A percentile compares a stretch with the other conserved stretches of the same genome.
phyloP scores from a whole-genome alignment of 306 rosid species.

The Rosa chinensis region DNA sequence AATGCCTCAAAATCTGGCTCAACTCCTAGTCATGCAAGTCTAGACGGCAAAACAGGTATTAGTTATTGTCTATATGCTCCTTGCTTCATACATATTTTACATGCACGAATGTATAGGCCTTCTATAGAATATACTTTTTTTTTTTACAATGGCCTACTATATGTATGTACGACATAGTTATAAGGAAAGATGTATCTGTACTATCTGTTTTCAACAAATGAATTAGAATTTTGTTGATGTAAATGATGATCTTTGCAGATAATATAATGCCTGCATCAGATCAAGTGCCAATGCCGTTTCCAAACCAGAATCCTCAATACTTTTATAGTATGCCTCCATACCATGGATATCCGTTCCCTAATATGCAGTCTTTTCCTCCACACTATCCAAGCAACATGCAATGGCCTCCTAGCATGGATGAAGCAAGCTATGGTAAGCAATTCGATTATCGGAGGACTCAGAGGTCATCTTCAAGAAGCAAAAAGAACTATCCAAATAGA shows the following conservation, averaged over 20 bases:
- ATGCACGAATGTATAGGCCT: not conserved
- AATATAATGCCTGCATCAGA: slow-evolving; percentile 31
- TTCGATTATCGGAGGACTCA: slow-evolving; percentile 24
- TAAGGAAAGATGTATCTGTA: not conserved
- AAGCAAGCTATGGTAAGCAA: not conserved
- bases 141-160: not conserved
- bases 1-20: not conserved
- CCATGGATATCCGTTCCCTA: slow-evolving; percentile 50
- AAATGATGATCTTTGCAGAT: slow-evolving; percentile 28
- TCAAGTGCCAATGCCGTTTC: slow-evolving; percentile 57
- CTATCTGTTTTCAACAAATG: not conserved
- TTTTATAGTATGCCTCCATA: slow-evolving; percentile 53
- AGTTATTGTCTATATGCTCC: not conserved
- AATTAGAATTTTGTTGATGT: not conserved
- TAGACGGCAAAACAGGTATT: slow-evolving; percentile 4
- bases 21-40: slow-evolving; percentile 2
- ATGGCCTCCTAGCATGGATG: slow-evolving; percentile 47
- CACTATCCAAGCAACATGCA: slow-evolving; percentile 50
- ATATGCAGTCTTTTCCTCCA: slow-evolving; percentile 52
- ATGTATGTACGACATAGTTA: not conserved
- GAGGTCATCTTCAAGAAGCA: slow-evolving; percentile 41
- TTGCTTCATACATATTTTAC: not conserved
- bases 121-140: not conserved
- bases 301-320: slow-evolving; percentile 44
- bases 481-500: slow-evolving; percentile 35